Base-by-base conservation (phyloP, 371 early-diverging fungal genomes). In the Syncephalastrum contaminatum region DNA sequence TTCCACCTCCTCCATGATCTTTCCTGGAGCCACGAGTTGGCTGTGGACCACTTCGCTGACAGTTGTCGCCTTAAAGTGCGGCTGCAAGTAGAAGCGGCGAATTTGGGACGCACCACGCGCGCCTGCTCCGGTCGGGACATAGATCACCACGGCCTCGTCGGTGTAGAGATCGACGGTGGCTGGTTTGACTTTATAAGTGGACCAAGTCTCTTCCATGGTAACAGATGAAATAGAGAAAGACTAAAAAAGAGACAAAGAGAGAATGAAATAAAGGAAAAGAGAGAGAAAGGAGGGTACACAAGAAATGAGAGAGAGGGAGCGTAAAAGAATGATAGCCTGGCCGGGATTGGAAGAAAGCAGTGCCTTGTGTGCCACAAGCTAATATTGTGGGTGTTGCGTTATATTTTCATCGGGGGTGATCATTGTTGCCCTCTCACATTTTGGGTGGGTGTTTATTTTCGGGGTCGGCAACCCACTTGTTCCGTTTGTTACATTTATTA, bases 111-210 rank as follows among this genome's bases (percentile, higher is more conserved):
- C 64, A 39, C 70, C 72, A 54, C 63, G 61, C 4, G 62, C 71
- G 46, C 73, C 73, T 15, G 68, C 65, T 25, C 59, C 62, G 16
- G 69, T 70, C 45, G 78, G 78, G 21, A 77, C 71, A 51, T 66
- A 75, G 55, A 70, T 65, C 19, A 77, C 54, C 0, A 53, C 51
- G 27, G 78, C 73, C 54, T 77, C 63, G 4, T 67, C 64, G 6
- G 73, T 59, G 42, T 72, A 77, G 0, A 77, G 20, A 2, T 63
- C 68, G 3, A 49, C 45, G 7, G 63, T 64, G 0, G 70, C 56
- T n/a, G 71, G 73, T 18, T 72, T 77, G 16, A 47, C 53, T 44
- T 77, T 77, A 55, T 57, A 75, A 6, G 52, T 53, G 3, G 45
- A 43, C 78, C 78, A 77, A 14, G 58, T 60, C n/a, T 48, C 43